These are phyloP conservation scores for Teunomyces aglyptinius DNA, from an alignment of 805 yeast genomes.

Conservation along the genomic window DNA sequence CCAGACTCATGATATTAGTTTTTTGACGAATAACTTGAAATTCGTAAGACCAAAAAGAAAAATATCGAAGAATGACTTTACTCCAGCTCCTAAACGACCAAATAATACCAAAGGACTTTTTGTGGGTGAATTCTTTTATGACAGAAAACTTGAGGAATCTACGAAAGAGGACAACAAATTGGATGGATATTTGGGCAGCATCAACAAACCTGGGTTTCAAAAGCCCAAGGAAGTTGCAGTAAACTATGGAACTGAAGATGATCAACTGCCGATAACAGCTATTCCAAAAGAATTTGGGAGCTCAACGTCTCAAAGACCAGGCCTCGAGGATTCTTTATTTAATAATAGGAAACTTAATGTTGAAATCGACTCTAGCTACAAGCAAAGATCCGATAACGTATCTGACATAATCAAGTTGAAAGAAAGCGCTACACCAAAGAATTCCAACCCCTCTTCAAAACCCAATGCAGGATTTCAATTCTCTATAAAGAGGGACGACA, in stretches of 20 bases:
- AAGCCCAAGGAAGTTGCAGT: not conserved
- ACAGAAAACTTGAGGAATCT: slow-evolving; percentile 14
- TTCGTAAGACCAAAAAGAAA: slow-evolving; percentile 20
- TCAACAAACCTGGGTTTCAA: slow-evolving; percentile 32
- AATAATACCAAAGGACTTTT: slow-evolving; percentile 26
- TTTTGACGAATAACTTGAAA: slow-evolving; percentile 26
- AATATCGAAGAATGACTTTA: slow-evolving; percentile 7
- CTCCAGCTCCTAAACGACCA: slow-evolving; percentile 12
- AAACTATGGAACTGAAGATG: slow-evolving; percentile 5
- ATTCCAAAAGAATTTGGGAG: slow-evolving; percentile 9
- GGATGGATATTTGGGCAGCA: slow-evolving; percentile 34
- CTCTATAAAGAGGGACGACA: slow-evolving; percentile 27
- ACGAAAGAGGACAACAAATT: slow-evolving; percentile 15
- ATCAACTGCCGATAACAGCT: not conserved
- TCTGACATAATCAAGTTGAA: slow-evolving; percentile 33
- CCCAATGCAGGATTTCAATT: slow-evolving; percentile 42
- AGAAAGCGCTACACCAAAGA: slow-evolving; percentile 11
- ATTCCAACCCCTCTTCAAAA: slow-evolving; percentile 10
- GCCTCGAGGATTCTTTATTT: slow-evolving; percentile 17
- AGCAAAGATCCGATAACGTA: slow-evolving; percentile 21
- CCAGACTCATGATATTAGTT: slow-evolving; percentile 36
- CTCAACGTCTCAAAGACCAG: slow-evolving; percentile 15
- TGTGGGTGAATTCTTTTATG: slow-evolving; percentile 38
- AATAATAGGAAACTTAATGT: slow-evolving; percentile 14
- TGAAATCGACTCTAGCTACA: slow-evolving; percentile 26